Evolutionary conservation across 192 early-diverging fungal genomes (phyloP).

Genomic region (Spizellomyces punctatus): DNA sequence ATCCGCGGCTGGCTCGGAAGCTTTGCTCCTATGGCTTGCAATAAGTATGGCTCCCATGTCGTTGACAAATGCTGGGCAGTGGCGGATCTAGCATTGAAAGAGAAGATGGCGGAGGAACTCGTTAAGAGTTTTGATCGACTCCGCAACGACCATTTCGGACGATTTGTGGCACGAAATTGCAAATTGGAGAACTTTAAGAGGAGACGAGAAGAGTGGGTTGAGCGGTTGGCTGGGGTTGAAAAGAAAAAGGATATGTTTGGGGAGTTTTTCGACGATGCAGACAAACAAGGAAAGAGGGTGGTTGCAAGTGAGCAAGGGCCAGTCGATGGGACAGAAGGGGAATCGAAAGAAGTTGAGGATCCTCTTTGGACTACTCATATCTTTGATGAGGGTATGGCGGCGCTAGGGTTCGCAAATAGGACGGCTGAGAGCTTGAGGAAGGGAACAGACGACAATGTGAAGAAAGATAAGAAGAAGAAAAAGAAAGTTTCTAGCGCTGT

Average conservation of each 20-base stretch:
- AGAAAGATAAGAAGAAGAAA: conserved; percentile 45
- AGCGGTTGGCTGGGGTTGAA: conserved; percentile 71
- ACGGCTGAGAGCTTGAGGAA: conserved; percentile 46
- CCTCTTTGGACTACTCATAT: conserved; percentile 38
- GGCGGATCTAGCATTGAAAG: conserved; percentile 73
- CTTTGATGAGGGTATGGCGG: conserved; percentile 53
- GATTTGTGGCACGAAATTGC: conserved; percentile 78
- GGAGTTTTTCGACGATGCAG: conserved; percentile 68
- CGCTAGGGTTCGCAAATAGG: conserved; percentile 58
- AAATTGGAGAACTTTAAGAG: conserved; percentile 74
- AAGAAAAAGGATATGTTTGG: conserved; percentile 78
- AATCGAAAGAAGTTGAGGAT: conserved; percentile 29
- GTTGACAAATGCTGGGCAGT: conserved; percentile 79
- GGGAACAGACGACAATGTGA: conserved; percentile 46
- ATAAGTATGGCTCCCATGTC: conserved; percentile 78
- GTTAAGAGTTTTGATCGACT: conserved; percentile 56
- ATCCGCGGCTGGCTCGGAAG: conserved; percentile 58
- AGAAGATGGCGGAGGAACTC: conserved; percentile 74
- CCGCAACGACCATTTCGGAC: conserved; percentile 67
- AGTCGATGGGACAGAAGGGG: not conserved
- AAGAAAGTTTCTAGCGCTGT: conserved; percentile 14
- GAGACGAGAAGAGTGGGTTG: conserved; percentile 76
- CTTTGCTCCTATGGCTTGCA: conserved; percentile 61
- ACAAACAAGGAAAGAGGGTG: conserved; percentile 31
- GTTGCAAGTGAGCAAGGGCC: conserved; percentile 4